Conservation (phyloP, 2,329 filamentous ascomycete species). For the Xylariaceae sp. region DNA sequence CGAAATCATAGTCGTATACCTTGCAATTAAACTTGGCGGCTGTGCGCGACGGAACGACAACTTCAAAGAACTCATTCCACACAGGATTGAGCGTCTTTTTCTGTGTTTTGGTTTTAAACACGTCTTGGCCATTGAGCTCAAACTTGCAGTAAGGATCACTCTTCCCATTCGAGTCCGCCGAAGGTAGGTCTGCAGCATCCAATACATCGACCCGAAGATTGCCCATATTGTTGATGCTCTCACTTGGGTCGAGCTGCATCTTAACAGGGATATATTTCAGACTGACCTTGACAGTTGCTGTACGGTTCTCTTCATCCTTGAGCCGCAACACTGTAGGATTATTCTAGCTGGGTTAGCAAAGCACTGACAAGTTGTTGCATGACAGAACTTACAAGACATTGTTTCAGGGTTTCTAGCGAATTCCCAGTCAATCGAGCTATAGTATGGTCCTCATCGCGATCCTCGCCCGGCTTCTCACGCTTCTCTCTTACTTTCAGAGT, state of each 20-base stretch:
- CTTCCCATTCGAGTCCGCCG: slow-evolving; percentile 94
- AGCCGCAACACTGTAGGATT: slow-evolving; percentile 84
- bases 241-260: slow-evolving; percentile 91
- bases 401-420: slow-evolving; percentile 85
- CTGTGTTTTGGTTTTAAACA: slow-evolving; percentile 93
- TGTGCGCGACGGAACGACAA: slow-evolving; percentile 80
- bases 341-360: slow-evolving; percentile 62
- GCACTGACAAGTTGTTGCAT: not conserved
- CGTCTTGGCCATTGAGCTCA: slow-evolving; percentile 82
- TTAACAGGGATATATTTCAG: slow-evolving; percentile 93
- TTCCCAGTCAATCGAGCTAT: slow-evolving; percentile 84
- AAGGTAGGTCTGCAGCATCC: slow-evolving; percentile 84
- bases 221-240: slow-evolving; percentile 99
- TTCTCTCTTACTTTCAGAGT: slow-evolving; percentile 87
- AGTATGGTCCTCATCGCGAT: slow-evolving; percentile 70
- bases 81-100: slow-evolving; percentile 95
- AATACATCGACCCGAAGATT: slow-evolving; percentile 91
- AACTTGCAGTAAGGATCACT: slow-evolving; percentile 98
- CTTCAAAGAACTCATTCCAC: slow-evolving; percentile 97
- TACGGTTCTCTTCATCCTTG: slow-evolving; percentile 75
- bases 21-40: slow-evolving; percentile 82
- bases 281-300: slow-evolving; percentile 85
- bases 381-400: slow-evolving; percentile 71
- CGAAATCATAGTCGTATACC: slow-evolving; percentile 96
- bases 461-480: slow-evolving; percentile 73